These are phyloP conservation scores for Annulohypoxylon maeteangense DNA, from an alignment of 495 filamentous ascomycete genomes.

Conservation along the genomic window DNA sequence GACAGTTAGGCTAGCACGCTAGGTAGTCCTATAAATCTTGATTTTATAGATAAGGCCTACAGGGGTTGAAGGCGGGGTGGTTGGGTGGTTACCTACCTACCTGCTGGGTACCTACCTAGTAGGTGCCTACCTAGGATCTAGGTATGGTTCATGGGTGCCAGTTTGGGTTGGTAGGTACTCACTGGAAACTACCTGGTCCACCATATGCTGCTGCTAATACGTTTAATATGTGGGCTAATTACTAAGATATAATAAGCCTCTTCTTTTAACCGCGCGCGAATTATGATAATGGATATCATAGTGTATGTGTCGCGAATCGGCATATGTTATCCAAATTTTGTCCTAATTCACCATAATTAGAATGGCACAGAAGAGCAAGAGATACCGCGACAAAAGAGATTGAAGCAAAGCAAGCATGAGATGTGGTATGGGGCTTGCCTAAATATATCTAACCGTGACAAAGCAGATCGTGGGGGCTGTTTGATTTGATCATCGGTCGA, in stretches of 20 bases:
- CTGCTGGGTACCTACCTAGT: neutral
- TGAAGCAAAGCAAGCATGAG: neutral
- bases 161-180: no score
- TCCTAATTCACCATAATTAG: neutral
- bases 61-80: neutral
- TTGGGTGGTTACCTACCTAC: neutral
- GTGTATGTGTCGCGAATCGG: neutral
- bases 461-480: neutral
- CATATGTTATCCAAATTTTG: neutral
- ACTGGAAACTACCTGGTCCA: no score
- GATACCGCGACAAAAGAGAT: neutral
- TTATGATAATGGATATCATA: neutral
- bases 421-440: neutral
- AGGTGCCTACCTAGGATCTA: no score
- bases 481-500: neutral
- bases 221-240: neutral
- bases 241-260: neutral
- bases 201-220: no score
- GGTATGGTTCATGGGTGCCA: no score
- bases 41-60: neutral
- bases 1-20: neutral
- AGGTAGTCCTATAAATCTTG: neutral
- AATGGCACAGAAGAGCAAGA: neutral
- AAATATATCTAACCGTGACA: neutral
- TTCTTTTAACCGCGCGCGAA: neutral